Conservation (phyloP, 2,329 filamentous ascomycete genomes). For the Graphilbum fragrans region DNA sequence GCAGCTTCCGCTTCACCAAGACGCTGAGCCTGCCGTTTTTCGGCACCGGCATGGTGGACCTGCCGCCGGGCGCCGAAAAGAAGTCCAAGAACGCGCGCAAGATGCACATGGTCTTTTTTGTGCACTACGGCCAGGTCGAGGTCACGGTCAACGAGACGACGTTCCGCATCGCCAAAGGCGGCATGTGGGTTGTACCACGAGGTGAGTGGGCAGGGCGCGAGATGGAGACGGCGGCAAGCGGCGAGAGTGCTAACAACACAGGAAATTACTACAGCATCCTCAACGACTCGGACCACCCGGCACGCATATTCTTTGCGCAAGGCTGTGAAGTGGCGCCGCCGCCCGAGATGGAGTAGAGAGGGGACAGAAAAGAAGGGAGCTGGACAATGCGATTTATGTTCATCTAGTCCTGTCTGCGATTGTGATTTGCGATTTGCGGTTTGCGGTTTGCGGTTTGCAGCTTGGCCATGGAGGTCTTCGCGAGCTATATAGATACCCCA, state of each 20-base stretch:
- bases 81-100: constrained; percentile 81
- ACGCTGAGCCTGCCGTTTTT: constrained; percentile 76
- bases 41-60: constrained; percentile 78
- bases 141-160: constrained; percentile 64
- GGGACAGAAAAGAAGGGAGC: neutral
- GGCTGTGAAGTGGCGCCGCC: constrained; percentile 48
- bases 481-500: no score
- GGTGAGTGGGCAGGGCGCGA: constrained; percentile 43
- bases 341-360: constrained; percentile 6
- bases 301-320: constrained; percentile 85
- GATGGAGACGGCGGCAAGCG: no score
- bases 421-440: no score
- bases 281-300: constrained; percentile 62
- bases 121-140: constrained; percentile 69
- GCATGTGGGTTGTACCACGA: constrained; percentile 89
- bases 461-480: no score
- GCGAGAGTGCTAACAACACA: constrained; percentile 21
- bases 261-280: constrained; percentile 89
- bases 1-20: constrained; percentile 80
- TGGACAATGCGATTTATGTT: no score
- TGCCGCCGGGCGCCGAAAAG: constrained; percentile 75
- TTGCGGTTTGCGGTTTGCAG: no score
- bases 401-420: no score
- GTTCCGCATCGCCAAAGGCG: constrained; percentile 78
- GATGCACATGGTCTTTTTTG: constrained; percentile 97